These are phyloP conservation scores for Stylosanthes scabra DNA, from an alignment of 331 rosid species.

Conservation along the genomic window DNA sequence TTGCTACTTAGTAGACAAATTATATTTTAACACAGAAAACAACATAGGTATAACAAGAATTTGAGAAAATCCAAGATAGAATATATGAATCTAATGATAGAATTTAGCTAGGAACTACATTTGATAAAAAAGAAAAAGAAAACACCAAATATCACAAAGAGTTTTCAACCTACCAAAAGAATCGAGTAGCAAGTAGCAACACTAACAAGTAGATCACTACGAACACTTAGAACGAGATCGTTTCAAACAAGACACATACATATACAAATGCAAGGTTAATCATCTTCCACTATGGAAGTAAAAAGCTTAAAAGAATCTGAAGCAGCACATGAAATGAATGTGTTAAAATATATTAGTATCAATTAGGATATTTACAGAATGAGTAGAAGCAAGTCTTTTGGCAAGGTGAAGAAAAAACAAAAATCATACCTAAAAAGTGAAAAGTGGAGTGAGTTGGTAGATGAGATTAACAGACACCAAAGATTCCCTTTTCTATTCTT, in stretches of 20 bases:
- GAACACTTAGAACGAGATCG: conserved; percentile 33
- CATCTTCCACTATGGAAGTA: conserved; percentile 26
- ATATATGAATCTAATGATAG: conserved; percentile 36
- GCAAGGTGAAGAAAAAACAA: conserved; percentile 17
- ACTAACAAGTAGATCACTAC: conserved; percentile 36
- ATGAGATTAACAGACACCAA: conserved; percentile 36
- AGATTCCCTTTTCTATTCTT: conserved; percentile 50
- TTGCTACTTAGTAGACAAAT: conserved; percentile 13
- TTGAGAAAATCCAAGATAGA: conserved; percentile 32
- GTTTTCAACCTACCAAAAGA: conserved; percentile 30
- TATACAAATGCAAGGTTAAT: conserved; percentile 43
- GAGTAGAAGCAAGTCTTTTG: conserved; percentile 28
- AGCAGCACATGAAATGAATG: conserved; percentile 2
- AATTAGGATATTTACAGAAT: too few species aligned
- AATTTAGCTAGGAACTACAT: conserved; percentile 44
- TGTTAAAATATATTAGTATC: too few species aligned
- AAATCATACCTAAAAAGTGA: conserved; percentile 40
- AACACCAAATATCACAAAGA: neutral
- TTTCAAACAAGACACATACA: conserved; percentile 29
- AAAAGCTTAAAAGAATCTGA: conserved; percentile 36
- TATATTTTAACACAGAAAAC: conserved; percentile 19
- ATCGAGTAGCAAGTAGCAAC: conserved; percentile 32
- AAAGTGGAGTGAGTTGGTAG: conserved; percentile 36
- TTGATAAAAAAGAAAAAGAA: neutral
- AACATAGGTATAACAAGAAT: conserved; percentile 19